These are phyloP conservation scores for Penicillium griseofulvum DNA, from an alignment of 2,329 filamentous ascomycete genomes.

Conservation along the genomic window DNA sequence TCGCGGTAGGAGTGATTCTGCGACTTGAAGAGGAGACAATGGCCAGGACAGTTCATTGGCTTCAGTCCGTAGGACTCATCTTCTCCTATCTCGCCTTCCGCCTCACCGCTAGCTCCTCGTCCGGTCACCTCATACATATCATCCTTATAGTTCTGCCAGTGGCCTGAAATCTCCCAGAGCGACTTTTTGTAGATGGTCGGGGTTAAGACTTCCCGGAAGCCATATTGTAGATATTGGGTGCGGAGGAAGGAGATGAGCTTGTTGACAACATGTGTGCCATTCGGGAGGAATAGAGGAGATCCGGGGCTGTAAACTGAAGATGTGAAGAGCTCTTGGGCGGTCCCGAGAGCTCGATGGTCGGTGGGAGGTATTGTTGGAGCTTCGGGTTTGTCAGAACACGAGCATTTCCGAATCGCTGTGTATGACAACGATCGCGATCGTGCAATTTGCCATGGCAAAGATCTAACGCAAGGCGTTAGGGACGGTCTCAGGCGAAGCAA, in stretches of 20 bases:
- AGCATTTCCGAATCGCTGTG: constrained; percentile 19
- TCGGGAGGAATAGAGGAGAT: constrained; percentile 79
- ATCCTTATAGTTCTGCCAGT: constrained; percentile 85
- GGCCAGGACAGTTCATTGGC: constrained; percentile 90
- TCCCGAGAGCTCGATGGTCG: constrained; percentile 53
- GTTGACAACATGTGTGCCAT: constrained; percentile 79
- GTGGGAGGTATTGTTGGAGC: constrained; percentile 35
- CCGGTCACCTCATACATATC: constrained; percentile 82
- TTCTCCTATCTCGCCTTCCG: constrained; percentile 50
- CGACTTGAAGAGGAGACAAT: constrained; percentile 78
- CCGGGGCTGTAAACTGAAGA: constrained; percentile 78
- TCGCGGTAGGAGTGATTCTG: constrained; percentile 73
- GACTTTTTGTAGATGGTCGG: constrained; percentile 89
- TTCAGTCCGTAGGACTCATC: constrained; percentile 79
- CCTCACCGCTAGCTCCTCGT: constrained; percentile 48
- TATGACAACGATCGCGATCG: constrained; percentile 19
- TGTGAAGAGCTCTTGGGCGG: constrained; percentile 70
- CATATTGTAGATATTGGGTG: constrained; percentile 78
- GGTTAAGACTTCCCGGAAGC: constrained; percentile 84
- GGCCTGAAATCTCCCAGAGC: constrained; percentile 80
- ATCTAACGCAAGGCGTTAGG: constrained; percentile 4
- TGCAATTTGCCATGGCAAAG: background rate
- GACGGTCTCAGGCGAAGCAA: constrained; percentile 18
- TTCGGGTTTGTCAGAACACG: constrained; percentile 25
- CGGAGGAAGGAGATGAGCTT: constrained; percentile 78